Evolutionary conservation across 1,284 basidiomycete genomes (phyloP).

Genomic region (Trametes sp.): DNA sequence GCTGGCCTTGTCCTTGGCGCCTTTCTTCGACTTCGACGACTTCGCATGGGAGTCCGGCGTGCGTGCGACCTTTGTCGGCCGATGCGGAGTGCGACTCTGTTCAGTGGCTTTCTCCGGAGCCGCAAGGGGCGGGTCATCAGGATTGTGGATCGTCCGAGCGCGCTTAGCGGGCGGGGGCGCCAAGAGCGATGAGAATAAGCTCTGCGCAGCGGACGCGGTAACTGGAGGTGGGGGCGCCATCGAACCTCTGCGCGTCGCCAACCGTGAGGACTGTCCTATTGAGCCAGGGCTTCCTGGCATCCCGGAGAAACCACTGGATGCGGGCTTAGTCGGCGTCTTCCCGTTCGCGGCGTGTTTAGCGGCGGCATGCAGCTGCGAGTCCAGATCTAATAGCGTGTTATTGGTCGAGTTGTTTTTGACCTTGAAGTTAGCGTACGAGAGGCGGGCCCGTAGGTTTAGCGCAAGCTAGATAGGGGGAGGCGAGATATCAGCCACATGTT

Average conservation of each 20-base stretch:
- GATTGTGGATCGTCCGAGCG: conserved; percentile 77
- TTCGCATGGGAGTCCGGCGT: conserved; percentile 43
- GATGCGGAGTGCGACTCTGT: conserved; percentile 38
- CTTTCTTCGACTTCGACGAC: conserved; percentile 35
- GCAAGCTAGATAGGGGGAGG: conserved; percentile 61
- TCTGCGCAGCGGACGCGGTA: conserved; percentile 56
- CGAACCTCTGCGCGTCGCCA: conserved; percentile 47
- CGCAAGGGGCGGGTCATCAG: conserved; percentile 69
- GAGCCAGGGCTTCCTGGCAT: conserved; percentile 44
- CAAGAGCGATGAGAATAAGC: conserved; percentile 75
- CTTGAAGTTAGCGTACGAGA: conserved; percentile 83
- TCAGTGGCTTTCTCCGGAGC: conserved; percentile 50
- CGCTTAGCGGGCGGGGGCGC: conserved; percentile 76
- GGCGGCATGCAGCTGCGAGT: conserved; percentile 52
- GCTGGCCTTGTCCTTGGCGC: conserved; percentile 45
- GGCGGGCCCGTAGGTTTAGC: conserved; percentile 75
- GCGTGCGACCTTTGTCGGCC: conserved; percentile 33
- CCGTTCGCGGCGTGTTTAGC: conserved; percentile 43
- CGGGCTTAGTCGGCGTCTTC: conserved; percentile 37
- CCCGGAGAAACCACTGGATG: conserved; percentile 51
- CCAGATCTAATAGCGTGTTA: conserved; percentile 70
- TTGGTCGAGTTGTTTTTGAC: conserved; percentile 74
- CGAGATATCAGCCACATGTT: not conserved
- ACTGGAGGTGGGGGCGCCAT: conserved; percentile 58
- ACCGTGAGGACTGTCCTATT: conserved; percentile 35